A percentile compares a stretch with the other conserved stretches of the same genome.
These are phyloP conservation scores for Neurospora sp. DNA, from an alignment of 495 filamentous ascomycete species.

Conservation along the genomic window DNA sequence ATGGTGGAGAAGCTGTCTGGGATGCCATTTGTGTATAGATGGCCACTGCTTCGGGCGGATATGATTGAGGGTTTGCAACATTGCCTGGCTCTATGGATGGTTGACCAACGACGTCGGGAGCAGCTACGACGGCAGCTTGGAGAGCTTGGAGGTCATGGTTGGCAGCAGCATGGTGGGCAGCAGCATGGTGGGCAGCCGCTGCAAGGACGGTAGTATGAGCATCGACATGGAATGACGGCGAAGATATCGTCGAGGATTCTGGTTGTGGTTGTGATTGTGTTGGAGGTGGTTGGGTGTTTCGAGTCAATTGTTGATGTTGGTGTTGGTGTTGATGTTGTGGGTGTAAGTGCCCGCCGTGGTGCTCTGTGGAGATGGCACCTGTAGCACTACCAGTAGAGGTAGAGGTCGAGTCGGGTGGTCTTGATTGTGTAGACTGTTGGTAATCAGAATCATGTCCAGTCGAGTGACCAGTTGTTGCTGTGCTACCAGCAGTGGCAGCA, in stretches of 20 bases:
- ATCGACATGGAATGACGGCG: background rate
- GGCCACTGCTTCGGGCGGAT: background rate
- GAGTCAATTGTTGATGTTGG: background rate
- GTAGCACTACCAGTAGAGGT: background rate
- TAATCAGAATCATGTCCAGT: background rate
- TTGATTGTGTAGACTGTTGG: background rate
- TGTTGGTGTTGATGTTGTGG: background rate
- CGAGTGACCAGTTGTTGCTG: background rate
- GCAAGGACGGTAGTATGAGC: background rate
- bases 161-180: constrained; percentile 15
- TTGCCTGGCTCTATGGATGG: constrained; percentile 6
- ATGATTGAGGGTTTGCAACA: background rate
- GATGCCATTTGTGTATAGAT: constrained; percentile 8
- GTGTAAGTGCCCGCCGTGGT: background rate
- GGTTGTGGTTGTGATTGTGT: background rate
- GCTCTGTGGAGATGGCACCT: background rate
- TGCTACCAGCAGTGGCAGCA: background rate
- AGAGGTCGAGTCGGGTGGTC: background rate
- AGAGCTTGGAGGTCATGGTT: constrained; percentile 33
- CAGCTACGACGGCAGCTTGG: constrained; percentile 29
- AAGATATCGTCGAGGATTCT: background rate
- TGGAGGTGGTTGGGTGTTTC: background rate
- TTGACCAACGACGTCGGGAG: constrained; percentile 6
- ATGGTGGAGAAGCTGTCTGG: constrained; percentile 14
- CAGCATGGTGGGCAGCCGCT: constrained; percentile 11